Percentiles rank a stretch among this genome's conserved stretches.
phyloP scores from a whole-genome alignment of 768 basidiomycete species.

The Mycena albidolilacea region DNA sequence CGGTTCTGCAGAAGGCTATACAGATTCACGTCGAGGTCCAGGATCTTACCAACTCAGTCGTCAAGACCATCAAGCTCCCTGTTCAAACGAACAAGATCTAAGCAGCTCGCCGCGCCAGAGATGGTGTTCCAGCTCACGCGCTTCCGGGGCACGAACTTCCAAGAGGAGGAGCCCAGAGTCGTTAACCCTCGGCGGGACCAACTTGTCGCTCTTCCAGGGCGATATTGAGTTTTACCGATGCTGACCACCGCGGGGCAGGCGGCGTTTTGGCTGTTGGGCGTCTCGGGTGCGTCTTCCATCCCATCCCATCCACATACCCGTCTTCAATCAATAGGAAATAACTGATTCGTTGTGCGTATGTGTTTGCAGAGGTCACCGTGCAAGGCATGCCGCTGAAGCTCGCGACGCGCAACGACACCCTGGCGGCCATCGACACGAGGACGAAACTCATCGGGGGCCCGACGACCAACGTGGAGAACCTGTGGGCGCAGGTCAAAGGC shows the following conservation, averaged over 20 bases:
- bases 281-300: slow-evolving; percentile 56
- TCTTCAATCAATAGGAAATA: not conserved
- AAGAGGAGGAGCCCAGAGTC: slow-evolving; percentile 64
- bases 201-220: slow-evolving; percentile 74
- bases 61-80: slow-evolving; percentile 95
- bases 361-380: slow-evolving; percentile 68
- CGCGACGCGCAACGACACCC: slow-evolving; percentile 53
- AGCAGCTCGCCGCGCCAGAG: slow-evolving; percentile 63
- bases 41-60: slow-evolving; percentile 92
- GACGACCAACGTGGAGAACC: slow-evolving; percentile 63
- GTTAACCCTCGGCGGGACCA: slow-evolving; percentile 81
- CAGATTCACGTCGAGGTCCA: slow-evolving; percentile 92
- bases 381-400: slow-evolving; percentile 65
- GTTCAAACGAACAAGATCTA: slow-evolving; percentile 94
- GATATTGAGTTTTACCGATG: slow-evolving; percentile 74
- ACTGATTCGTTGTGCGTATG: not conserved
- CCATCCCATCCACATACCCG: not conserved
- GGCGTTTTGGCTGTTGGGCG: slow-evolving; percentile 75
- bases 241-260: slow-evolving; percentile 48
- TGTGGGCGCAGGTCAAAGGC: slow-evolving; percentile 79
- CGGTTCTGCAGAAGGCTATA: slow-evolving; percentile 89
- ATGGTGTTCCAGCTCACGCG: slow-evolving; percentile 80
- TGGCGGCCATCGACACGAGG: slow-evolving; percentile 94
- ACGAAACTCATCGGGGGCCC: slow-evolving; percentile 84
- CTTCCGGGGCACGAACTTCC: slow-evolving; percentile 51